Base-by-base conservation (phyloP, 805 yeast genomes). In the Saturnispora kantuleensis region DNA sequence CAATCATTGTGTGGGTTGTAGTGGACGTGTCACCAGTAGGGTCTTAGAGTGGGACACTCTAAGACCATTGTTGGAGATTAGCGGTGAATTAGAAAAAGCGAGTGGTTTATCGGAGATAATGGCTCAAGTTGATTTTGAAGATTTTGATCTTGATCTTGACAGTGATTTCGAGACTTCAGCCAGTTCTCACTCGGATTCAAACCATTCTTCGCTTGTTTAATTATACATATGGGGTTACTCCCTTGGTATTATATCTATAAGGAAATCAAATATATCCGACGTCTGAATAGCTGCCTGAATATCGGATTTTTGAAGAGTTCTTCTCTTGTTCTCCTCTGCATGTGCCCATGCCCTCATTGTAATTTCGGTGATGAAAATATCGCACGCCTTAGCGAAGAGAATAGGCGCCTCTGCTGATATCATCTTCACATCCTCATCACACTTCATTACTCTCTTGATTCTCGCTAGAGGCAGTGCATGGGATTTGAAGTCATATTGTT, bases 261-360 rank as follows among this genome's bases (percentile, higher is more conserved):
- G 67, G 59, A 93, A 93, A 59, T 93, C 99, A 70, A 90, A 94
- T 96, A 93, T 90, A 61, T 93, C 98, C 34, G 89, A 78, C 60
- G 87, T 87, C 52, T 88, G 93, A 46, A 94, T 68, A 1, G 98
- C 98, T 13, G 93, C 93, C 2, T 96, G 95, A 50, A 93, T 88
- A 59, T 93, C 99, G 1, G 87, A 79, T 57, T 88, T 84, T 62
- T 93, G 99, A 47, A 93, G 67, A 5, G 99, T 93, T 49, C 99
- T 68, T 52, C 99, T 75, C 60, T 93, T 93, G 66, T 86, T 86
- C 57, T 87, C 96, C 63, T 93, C 97, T 3, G 97, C 96, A 56
- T 89, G 96, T 50, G 93, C 87, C 98, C 98, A 93, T 7, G 98
- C 97, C 47, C 99, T 73, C 96, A 93, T 89, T 11, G 99, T 89